Evolutionary conservation across 371 early-diverging fungal genomes (phyloP).

Genomic region (Conidiobolus incongruus): DNA sequence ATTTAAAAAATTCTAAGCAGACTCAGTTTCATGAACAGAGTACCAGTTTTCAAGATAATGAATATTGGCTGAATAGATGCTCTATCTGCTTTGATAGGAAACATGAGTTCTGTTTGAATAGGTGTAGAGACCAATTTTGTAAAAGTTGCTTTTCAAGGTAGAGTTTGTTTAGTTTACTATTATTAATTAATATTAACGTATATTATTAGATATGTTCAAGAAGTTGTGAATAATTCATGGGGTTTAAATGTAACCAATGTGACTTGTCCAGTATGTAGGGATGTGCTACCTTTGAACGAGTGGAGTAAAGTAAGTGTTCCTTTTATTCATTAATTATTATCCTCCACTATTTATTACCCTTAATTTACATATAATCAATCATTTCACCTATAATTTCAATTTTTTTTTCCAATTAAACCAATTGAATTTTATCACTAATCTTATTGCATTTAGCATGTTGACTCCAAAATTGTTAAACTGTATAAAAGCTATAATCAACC

Average conservation of each 20-base stretch:
- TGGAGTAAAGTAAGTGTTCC: slow-evolving; percentile 22
- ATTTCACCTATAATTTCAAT: slow-evolving; percentile 1
- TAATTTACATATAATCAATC: slow-evolving; percentile 10
- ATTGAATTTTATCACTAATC: slow-evolving; percentile 1
- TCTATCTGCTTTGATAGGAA: slow-evolving; percentile 42
- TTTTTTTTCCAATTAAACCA: background rate
- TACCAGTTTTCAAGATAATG: too few species aligned
- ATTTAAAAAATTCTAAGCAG: too few species aligned
- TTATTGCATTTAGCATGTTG: slow-evolving; percentile 14
- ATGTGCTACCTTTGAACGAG: slow-evolving; percentile 23
- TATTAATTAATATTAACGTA: background rate
- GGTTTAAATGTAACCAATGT: slow-evolving; percentile 35
- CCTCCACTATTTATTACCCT: background rate
- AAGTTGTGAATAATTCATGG: slow-evolving; percentile 40
- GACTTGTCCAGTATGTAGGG: slow-evolving; percentile 40
- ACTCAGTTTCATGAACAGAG: too few species aligned
- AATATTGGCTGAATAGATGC: slow-evolving; percentile 31
- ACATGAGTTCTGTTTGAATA: slow-evolving; percentile 32
- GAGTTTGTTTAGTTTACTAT: background rate
- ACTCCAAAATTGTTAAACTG: slow-evolving; percentile 13
- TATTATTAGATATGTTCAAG: slow-evolving; percentile 26
- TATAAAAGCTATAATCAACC: slow-evolving; percentile 36
- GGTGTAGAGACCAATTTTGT: slow-evolving; percentile 41
- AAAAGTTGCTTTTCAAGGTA: slow-evolving; percentile 33
- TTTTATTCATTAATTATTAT: background rate